Evolutionary conservation across 306 rosid genomes (phyloP).

Genomic region (Macrotyloma uniflorum): DNA sequence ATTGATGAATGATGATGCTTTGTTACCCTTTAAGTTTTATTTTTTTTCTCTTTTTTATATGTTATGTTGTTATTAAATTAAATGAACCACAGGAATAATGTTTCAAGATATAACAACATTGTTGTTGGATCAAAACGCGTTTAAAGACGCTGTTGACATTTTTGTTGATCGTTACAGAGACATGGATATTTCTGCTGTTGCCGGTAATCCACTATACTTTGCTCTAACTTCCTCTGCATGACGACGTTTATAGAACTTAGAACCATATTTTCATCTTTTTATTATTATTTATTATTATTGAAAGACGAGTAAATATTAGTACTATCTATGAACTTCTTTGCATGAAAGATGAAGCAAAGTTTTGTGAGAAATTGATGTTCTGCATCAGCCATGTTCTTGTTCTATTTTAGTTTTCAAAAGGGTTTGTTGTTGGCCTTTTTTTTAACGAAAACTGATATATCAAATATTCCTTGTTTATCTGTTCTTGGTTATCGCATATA

Average conservation of each 20-base stretch:
- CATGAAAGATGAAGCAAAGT: not conserved
- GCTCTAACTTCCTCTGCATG: not conserved
- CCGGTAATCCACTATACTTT: not conserved
- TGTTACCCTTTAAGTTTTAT: too few species aligned
- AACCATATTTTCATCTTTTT: not conserved
- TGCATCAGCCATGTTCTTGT: not conserved
- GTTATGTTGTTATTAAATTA: not conserved
- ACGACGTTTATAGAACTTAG: not conserved
- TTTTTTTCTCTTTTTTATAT: too few species aligned
- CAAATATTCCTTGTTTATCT: not conserved
- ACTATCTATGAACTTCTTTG: not conserved
- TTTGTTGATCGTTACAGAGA: conserved; percentile 22
- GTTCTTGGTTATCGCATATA: not conserved
- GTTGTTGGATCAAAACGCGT: conserved; percentile 19
- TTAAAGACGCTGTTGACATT: conserved; percentile 1
- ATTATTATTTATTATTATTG: not conserved
- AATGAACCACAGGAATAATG: conserved; percentile 15
- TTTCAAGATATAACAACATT: conserved; percentile 29
- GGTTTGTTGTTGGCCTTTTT: not conserved
- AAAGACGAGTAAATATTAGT: not conserved
- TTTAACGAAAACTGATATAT: not conserved
- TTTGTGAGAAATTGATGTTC: not conserved
- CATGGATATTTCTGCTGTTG: conserved; percentile 12
- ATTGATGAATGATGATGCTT: not conserved
- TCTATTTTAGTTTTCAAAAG: not conserved